Base-by-base conservation (phyloP, 176 grass and related monocot genomes). In the Triticum dicoccoides region DNA sequence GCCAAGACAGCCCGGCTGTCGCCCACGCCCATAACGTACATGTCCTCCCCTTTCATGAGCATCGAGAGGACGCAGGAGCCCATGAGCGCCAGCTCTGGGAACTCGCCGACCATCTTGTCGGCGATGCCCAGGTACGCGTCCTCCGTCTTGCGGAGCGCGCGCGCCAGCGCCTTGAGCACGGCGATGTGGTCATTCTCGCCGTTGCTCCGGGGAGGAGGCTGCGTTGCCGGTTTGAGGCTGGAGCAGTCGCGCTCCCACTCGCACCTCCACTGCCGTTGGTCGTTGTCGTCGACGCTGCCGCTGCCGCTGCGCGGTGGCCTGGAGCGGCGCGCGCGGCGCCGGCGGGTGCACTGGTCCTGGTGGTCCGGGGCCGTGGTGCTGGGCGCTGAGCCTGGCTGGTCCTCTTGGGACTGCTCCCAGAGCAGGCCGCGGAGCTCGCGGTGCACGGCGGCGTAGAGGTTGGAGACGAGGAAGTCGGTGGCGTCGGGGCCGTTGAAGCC, bases 401-500 rank as follows among this genome's bases (percentile, higher is more conserved):
- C 77, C 29, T 34, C 32, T 1, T 69, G n/a, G 9, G 63, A 13
- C 72, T 93, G 87, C 0, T 93, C 86, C 82, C 89, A 88, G 34
- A 96, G 93, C 8, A 96, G 88, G 59, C 89, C 85, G 37, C 90
- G 93, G 77, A 99, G 90, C 81, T 99, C 92, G 47, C 83, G 62
- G 88, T 99, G 89, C 34, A 94, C 94, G 44, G 92, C 89, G 49
- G 92, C 84, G 88, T 99, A 99, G 61, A 99, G 97, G 89, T 96
- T 83, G 39, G 94, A 89, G 44, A 96, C 90, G 18, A 99, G 92
- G 86, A 94, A 96, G 69, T 99, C 97, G 17, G 97, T 99, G 66
- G 97, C 97, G 70, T 99, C 97, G n/a, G 97, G 97, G 25, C 97
- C 97, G 44, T 99, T 99, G 89, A 99, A 99, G 29, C 97, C 97